Evolutionary conservation across 164 flowering plant species (phyloP).

Genomic region (Magnolia changhungtana): DNA sequence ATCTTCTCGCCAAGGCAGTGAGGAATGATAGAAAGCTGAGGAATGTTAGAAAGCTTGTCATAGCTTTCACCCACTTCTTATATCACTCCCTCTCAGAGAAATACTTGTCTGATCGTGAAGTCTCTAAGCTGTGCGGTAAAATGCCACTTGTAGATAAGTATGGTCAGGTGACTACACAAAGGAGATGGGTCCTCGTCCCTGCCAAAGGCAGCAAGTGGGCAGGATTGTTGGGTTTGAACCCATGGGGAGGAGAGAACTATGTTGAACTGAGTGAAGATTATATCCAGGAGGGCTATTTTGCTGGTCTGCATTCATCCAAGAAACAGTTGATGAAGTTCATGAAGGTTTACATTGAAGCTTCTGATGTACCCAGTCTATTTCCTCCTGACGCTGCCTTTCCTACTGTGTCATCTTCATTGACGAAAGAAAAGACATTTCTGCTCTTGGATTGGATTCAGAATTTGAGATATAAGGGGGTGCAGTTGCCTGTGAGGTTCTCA

Average conservation of each 20-base stretch:
- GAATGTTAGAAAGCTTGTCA: conserved; percentile 4
- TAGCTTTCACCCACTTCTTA: conserved; percentile 26
- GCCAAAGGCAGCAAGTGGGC: conserved; percentile 62
- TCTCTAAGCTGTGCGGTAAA: conserved; percentile 21
- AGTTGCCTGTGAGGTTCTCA: conserved; percentile 36
- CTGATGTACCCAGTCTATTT: conserved; percentile 50
- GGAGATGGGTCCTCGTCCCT: conserved; percentile 54
- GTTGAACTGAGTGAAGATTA: conserved; percentile 54
- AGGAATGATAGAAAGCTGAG: not conserved
- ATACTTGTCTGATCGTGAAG: conserved; percentile 18
- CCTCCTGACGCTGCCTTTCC: conserved; percentile 51
- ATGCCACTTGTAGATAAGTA: conserved; percentile 50
- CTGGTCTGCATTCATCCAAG: conserved; percentile 23
- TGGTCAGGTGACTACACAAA: conserved; percentile 20
- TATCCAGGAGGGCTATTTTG: conserved; percentile 29
- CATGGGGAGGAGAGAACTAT: conserved; percentile 42
- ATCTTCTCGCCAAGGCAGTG: not conserved
- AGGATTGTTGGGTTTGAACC: conserved; percentile 45
- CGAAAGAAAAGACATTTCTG: conserved; percentile 45
- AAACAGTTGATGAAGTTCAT: conserved; percentile 38
- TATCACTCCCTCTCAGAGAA: conserved; percentile 29
- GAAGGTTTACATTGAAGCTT: conserved; percentile 24
- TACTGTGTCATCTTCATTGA: conserved; percentile 41
- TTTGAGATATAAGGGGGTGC: conserved; percentile 13
- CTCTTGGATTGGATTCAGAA: conserved; percentile 50